Evolutionary conservation across 352 stramenopile species (phyloP).

Genomic region (Thraustochytrium sp.): DNA sequence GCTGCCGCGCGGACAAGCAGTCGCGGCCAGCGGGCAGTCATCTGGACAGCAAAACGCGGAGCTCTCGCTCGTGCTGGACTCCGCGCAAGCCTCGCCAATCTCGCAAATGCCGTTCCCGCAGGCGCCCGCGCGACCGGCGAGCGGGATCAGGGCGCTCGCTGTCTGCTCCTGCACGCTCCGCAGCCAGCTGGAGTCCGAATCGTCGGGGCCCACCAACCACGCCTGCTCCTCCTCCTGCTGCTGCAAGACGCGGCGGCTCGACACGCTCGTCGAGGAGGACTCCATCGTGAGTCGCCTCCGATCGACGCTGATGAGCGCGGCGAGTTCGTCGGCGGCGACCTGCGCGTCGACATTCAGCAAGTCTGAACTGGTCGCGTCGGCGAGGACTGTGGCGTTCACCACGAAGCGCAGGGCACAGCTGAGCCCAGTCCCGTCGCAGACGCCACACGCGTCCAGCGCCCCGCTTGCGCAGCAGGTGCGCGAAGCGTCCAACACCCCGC

Average conservation of each 20-base stretch:
- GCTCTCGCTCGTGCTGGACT: neutral
- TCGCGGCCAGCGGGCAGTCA: neutral
- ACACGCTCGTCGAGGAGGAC: too few relatives aligned
- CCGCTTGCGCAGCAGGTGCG: neutral
- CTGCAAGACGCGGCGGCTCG: neutral
- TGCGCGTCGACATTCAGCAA: neutral
- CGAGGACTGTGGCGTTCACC: too few relatives aligned
- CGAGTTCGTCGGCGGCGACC: neutral
- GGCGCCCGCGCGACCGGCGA: neutral
- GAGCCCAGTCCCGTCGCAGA: neutral
- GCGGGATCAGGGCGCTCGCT: neutral
- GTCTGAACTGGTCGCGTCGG: too few relatives aligned
- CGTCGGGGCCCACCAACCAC: neutral
- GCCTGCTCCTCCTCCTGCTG: neutral
- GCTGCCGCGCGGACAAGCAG: neutral
- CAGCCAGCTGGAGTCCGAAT: neutral
- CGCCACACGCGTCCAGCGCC: conserved; percentile 5
- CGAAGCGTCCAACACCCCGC: conserved; percentile 1
- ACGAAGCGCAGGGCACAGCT: neutral
- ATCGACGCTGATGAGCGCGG: neutral
- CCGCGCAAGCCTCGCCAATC: neutral
- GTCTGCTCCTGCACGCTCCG: neutral
- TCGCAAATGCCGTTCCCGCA: conserved; percentile 28
- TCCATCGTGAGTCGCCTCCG: neutral
- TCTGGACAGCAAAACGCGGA: neutral